Percentiles rank a stretch among this genome's conserved stretches.
These are phyloP conservation scores for Ustilago crameri DNA, from an alignment of 1,284 basidiomycete genomes.

Conservation along the genomic window DNA sequence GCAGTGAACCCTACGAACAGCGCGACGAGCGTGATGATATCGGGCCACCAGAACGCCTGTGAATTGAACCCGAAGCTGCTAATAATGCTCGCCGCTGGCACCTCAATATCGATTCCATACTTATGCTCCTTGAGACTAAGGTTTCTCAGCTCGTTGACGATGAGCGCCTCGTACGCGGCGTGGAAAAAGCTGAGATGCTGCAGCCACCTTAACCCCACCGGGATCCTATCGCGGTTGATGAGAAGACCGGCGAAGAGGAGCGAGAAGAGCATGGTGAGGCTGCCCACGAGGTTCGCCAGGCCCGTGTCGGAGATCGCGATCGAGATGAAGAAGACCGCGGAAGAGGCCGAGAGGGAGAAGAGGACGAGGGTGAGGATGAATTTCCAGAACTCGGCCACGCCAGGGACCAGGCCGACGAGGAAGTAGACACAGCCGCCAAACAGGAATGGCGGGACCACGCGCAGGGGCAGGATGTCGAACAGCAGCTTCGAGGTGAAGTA, in stretches of 20 bases:
- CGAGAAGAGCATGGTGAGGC: conserved; percentile 91
- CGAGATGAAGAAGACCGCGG: conserved; percentile 87
- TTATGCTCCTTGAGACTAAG: conserved; percentile 82
- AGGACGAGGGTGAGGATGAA: conserved; percentile 85
- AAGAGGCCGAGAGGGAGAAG: conserved; percentile 93
- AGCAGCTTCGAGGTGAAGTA: conserved; percentile 95
- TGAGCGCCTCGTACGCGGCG: conserved; percentile 94
- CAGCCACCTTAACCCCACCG: conserved; percentile 80
- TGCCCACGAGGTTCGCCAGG: conserved; percentile 91
- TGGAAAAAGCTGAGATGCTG: conserved; percentile 96
- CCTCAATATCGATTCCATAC: conserved; percentile 59
- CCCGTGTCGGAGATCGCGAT: conserved; percentile 86
- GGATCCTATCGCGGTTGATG: conserved; percentile 89
- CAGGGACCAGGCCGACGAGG: conserved; percentile 90
- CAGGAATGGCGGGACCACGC: conserved; percentile 91
- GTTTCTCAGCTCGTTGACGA: conserved; percentile 93
- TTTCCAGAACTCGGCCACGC: conserved; percentile 91
- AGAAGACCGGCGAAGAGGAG: conserved; percentile 92
- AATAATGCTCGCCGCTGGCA: conserved; percentile 55
- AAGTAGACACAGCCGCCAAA: conserved; percentile 94
- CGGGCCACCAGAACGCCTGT: conserved; percentile 56
- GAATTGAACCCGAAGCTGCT: conserved; percentile 53
- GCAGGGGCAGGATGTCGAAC: conserved; percentile 92
- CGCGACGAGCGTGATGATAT: conserved; percentile 39
- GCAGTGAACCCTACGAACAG: conserved; percentile 39